A percentile compares a stretch with the other conserved stretches of the same genome.
Conservation (phyloP, 495 filamentous ascomycete genomes). For the Penicillium odoratum region DNA sequence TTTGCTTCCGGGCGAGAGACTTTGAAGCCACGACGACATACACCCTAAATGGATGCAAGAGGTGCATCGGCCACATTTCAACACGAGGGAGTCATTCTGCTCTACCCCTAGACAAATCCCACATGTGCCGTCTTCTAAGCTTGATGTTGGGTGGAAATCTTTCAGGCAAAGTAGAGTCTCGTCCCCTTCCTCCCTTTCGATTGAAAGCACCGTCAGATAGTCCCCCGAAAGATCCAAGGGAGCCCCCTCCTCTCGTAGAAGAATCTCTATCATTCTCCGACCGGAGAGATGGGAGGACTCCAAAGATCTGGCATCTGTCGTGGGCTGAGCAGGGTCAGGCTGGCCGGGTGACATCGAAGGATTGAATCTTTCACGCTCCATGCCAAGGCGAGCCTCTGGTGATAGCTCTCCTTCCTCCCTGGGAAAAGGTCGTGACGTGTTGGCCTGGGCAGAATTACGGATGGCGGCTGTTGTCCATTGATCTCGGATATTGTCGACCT, state of each 20-base stretch:
- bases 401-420: background rate
- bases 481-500: no score
- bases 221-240: background rate
- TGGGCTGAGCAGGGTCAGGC: background rate
- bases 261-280: background rate
- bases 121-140: background rate
- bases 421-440: no score
- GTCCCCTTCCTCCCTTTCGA: background rate
- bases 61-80: slow-evolving; percentile 5
- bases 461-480: no score
- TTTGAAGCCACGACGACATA: slow-evolving; percentile 3
- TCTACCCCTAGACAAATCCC: background rate
- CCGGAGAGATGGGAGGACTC: background rate
- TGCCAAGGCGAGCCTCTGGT: background rate
- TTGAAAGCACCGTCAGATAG: background rate
- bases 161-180: background rate
- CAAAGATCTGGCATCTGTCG: background rate
- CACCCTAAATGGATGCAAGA: background rate
- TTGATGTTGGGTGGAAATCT: background rate
- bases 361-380: background rate
- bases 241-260: background rate
- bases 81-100: background rate
- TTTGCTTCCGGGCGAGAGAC: background rate
- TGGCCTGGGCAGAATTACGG: no score
- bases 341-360: background rate